phyloP scores from a whole-genome alignment of 2,329 filamentous ascomycete genomes.

The Zopfia rhizophila region DNA sequence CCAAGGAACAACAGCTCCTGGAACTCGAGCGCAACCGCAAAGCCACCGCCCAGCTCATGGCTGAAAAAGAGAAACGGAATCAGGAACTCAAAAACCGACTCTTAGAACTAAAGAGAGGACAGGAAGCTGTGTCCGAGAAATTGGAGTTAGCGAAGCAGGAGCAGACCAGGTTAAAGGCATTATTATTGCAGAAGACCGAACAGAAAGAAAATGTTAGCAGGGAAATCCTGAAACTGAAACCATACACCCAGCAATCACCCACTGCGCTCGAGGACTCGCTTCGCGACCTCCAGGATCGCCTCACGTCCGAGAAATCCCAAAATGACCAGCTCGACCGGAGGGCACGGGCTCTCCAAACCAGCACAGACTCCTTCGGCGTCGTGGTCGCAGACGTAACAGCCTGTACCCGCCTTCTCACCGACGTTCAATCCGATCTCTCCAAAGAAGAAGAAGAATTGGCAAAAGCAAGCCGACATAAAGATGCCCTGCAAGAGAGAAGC shows the following conservation, averaged over 20 bases:
- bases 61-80: constrained; percentile 86
- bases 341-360: constrained; percentile 90
- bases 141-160: constrained; percentile 85
- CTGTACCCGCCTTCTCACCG: constrained; percentile 88
- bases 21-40: constrained; percentile 84
- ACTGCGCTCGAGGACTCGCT: constrained; percentile 83
- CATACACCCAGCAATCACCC: constrained; percentile 91
- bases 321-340: constrained; percentile 90
- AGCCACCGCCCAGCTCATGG: constrained; percentile 82
- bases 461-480: constrained; percentile 81
- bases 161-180: constrained; percentile 77
- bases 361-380: constrained; percentile 86
- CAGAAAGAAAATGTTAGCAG: constrained; percentile 77
- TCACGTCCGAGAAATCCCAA: constrained; percentile 81
- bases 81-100: constrained; percentile 86
- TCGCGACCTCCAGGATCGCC: constrained; percentile 80
- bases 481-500: constrained; percentile 85
- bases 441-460: constrained; percentile 93
- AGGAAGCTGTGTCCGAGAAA: constrained; percentile 83
- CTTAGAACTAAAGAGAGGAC: constrained; percentile 80
- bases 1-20: constrained; percentile 80
- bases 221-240: constrained; percentile 87
- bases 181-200: constrained; percentile 77
- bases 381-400: constrained; percentile 86
- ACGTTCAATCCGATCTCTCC: constrained; percentile 82